These are phyloP conservation scores for Paspalum vaginatum DNA, from an alignment of 176 grass and related monocot species.

Conservation along the genomic window DNA sequence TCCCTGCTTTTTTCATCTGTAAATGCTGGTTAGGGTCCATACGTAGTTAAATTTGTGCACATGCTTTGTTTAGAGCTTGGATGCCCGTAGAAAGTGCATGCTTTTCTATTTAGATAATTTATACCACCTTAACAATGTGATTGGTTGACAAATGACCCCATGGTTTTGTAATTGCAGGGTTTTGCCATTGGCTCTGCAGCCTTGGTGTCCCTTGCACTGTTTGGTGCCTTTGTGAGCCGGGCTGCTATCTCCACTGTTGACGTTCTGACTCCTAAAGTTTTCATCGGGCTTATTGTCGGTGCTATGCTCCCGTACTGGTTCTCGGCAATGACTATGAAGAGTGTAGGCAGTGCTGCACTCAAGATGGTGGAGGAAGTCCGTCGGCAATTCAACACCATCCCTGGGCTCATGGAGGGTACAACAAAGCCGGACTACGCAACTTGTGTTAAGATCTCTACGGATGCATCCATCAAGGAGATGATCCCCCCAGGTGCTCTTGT, in stretches of 20 bases:
- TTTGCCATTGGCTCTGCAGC: conserved; percentile 90
- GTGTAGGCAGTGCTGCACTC: conserved; percentile 77
- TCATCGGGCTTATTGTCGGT: conserved; percentile 79
- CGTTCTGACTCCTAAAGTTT: conserved; percentile 85
- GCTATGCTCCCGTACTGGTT: conserved; percentile 93
- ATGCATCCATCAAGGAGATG: conserved; percentile 89
- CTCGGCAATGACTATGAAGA: conserved; percentile 94
- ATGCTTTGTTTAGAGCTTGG: neutral
- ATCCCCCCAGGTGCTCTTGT: conserved; percentile 86
- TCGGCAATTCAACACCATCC: conserved; percentile 83
- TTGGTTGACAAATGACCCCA: neutral
- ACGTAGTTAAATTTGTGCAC: neutral
- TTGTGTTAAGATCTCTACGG: conserved; percentile 89
- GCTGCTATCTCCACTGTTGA: conserved; percentile 73
- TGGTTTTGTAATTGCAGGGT: conserved; percentile 51
- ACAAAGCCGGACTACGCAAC: conserved; percentile 74
- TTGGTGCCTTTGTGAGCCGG: conserved; percentile 85
- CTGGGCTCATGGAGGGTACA: conserved; percentile 78
- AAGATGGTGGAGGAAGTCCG: conserved; percentile 94
- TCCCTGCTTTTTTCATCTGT: neutral
- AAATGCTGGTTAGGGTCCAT: neutral
- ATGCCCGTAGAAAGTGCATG: neutral
- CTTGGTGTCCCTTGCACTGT: conserved; percentile 85
- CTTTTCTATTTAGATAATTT: conserved; percentile 1
- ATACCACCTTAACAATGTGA: neutral